Base-by-base conservation (phyloP, 768 basidiomycete species). In the Mycena rosella region DNA sequence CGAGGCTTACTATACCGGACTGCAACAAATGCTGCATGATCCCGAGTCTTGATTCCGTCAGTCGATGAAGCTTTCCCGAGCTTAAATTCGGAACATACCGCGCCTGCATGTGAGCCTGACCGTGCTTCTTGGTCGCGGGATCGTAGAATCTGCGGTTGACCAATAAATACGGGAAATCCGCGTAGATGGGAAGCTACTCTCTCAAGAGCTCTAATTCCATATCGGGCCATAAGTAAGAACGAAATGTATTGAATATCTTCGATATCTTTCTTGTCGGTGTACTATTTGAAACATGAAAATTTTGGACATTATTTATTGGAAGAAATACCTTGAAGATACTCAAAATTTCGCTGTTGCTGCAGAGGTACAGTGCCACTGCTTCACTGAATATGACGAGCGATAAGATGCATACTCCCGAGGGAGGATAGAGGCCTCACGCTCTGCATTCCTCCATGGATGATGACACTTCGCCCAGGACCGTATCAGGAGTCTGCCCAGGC, bases 371-470 rank as follows among this genome's bases (percentile, higher is more conserved):
- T 0, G 92, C 92, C 24, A 95, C 95, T 2, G 93, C 86, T 80
- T 96, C 95, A 1, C 68, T 70, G 24, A 15, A 10, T 2, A 34
- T 53, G 18, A 58, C 6, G 61, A 29, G 14, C 13, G 34, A 24
- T 54, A 44, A 32, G 59, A 42, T n/a, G 34, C 40, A 30, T 15
- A 5, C 4, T 60, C 9, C 79, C 87, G 91, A 92, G 84, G 78
- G 42, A 94, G 80, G 0, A n/a, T 91, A 90, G 29, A 95, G 92
- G 1, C 91, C 87, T 81, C 95, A 95, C 11, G 95, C 95, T n/a
- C 95, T 89, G 72, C 95, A 96, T 80, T 96, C 95, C 78, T 96
- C 95, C 88, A 96, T 88, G 1, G 95, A 96, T 0, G 94, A 95
- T 5, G 93, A 95, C 10, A 95, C 92, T 67, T 95, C 92, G 0